Conservation (phyloP, 306 rosid genomes). For the Pyrus betulifolia region DNA sequence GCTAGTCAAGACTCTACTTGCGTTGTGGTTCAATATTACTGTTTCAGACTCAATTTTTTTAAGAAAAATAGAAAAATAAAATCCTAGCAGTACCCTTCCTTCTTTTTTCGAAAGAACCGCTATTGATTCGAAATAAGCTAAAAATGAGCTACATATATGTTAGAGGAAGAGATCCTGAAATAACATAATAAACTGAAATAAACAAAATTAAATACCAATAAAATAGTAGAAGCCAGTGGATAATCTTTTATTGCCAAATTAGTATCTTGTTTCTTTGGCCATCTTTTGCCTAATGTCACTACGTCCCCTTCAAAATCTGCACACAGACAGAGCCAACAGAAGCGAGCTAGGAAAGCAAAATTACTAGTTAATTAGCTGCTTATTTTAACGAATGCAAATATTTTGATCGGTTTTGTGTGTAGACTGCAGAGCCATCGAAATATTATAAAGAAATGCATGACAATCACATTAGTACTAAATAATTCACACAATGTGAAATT, state of each 20-base stretch:
- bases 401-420: not conserved
- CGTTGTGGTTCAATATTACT: not conserved
- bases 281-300: slow-evolving; percentile 3
- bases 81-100: not conserved
- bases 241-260: not conserved
- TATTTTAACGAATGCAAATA: not conserved
- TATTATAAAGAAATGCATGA: not conserved
- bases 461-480: not conserved
- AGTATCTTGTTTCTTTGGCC: not conserved
- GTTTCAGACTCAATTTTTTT: not conserved
- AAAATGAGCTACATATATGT: no score
- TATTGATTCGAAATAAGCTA: no score
- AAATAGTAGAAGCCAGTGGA: not conserved
- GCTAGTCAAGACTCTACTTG: not conserved
- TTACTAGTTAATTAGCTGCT: no score
- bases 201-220: not conserved
- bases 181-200: not conserved
- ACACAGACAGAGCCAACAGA: not conserved
- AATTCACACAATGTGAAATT: not conserved
- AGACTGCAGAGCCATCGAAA: not conserved
- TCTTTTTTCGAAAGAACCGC: not conserved
- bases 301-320: not conserved
- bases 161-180: not conserved
- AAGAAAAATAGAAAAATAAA: not conserved
- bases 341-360: not conserved